phyloP scores from a whole-genome alignment of 495 filamentous ascomycete genomes.

The Symbiotaphrina buchneri region DNA sequence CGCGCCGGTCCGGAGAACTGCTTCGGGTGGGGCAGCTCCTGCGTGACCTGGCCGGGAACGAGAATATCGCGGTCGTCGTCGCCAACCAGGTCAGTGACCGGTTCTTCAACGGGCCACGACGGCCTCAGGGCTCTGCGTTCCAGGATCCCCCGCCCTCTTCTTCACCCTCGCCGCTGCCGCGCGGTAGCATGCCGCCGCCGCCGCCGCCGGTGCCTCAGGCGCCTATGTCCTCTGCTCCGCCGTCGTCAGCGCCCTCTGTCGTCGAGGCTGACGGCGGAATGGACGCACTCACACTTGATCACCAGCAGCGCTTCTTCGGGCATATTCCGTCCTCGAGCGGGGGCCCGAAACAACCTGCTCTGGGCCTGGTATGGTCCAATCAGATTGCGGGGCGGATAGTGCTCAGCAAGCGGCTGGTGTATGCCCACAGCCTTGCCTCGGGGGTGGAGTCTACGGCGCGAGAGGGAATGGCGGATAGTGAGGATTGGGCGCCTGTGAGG shows the following conservation, averaged over 20 bases:
- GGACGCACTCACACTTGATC: constrained; percentile 43
- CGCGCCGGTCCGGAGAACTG: constrained; percentile 40
- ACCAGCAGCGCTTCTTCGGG: constrained; percentile 77
- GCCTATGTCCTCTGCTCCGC: background rate
- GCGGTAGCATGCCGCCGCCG: background rate
- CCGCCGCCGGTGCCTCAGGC: background rate
- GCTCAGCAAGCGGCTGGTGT: constrained; percentile 36
- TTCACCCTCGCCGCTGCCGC: too few relatives aligned
- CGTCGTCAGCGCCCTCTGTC: background rate
- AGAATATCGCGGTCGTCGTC: constrained; percentile 68
- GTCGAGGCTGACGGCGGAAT: background rate
- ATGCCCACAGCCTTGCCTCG: constrained; percentile 13
- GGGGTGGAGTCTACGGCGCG: background rate
- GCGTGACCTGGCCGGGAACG: constrained; percentile 43
- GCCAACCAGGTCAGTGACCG: constrained; percentile 93
- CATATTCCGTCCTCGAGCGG: background rate
- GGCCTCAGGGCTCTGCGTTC: constrained; percentile 4
- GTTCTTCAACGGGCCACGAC: constrained; percentile 22
- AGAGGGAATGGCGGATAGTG: background rate
- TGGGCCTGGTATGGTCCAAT: constrained; percentile 80
- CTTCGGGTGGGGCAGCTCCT: constrained; percentile 54
- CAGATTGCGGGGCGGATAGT: constrained; percentile 67
- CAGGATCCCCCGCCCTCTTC: constrained; percentile 4
- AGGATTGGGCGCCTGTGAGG: constrained; percentile 4
- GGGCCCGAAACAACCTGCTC: constrained; percentile 58